These are phyloP conservation scores for Neonectria ditissima DNA, from an alignment of 2,329 filamentous ascomycete genomes.

Conservation along the genomic window DNA sequence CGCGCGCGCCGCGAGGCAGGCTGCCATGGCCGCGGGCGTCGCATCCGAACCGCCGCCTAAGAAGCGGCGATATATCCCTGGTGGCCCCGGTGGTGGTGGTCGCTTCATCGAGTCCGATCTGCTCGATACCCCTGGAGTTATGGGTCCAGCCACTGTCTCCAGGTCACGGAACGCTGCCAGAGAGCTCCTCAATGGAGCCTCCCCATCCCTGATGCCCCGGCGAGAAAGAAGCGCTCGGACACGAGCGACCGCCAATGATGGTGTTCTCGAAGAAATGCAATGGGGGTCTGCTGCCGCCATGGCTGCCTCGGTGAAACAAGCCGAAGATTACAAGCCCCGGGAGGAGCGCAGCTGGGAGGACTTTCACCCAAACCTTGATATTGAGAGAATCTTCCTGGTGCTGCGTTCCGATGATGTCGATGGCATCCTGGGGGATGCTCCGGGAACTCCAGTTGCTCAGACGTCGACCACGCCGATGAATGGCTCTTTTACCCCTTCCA, in stretches of 20 bases:
- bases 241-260: slow-evolving; percentile 63
- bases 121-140: slow-evolving; percentile 65
- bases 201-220: slow-evolving; percentile 61
- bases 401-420: slow-evolving; percentile 89
- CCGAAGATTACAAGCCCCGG: slow-evolving; percentile 95
- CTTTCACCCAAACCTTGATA: slow-evolving; percentile 95
- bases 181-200: slow-evolving; percentile 54
- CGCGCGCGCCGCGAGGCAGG: slow-evolving; percentile 54
- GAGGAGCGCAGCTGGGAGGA: slow-evolving; percentile 98
- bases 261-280: slow-evolving; percentile 71
- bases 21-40: slow-evolving; percentile 47
- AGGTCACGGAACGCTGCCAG: slow-evolving; percentile 63
- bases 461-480: slow-evolving; percentile 49
- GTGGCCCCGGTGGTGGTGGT: slow-evolving; percentile 86
- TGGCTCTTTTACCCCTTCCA: slow-evolving; percentile 60
- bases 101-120: slow-evolving; percentile 82
- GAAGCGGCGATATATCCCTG: slow-evolving; percentile 83
- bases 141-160: slow-evolving; percentile 58
- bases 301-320: slow-evolving; percentile 87
- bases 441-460: slow-evolving; percentile 51
- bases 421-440: slow-evolving; percentile 65
- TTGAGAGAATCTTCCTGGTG: slow-evolving; percentile 82
- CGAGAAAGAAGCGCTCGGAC: slow-evolving; percentile 69
- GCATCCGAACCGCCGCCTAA: slow-evolving; percentile 74
- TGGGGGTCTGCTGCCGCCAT: slow-evolving; percentile 91